Conservation (phyloP, 208 protist species). For the Naegleria gruberi region DNA sequence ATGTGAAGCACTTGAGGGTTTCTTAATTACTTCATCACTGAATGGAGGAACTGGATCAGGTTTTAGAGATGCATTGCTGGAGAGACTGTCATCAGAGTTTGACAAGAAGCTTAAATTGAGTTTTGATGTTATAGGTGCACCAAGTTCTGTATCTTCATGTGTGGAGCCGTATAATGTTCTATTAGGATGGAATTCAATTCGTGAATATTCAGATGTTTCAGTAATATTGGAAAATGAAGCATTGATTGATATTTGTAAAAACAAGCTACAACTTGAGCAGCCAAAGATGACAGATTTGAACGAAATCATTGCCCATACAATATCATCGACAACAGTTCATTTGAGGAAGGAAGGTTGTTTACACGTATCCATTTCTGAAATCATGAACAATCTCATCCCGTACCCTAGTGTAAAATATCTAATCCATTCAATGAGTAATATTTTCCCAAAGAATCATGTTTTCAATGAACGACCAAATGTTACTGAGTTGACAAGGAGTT, state of each 20-base stretch:
- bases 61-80: too few species aligned
- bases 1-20: conserved; percentile 96
- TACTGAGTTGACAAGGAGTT: background rate
- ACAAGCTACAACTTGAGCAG: conserved; percentile 76
- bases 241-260: conserved; percentile 85
- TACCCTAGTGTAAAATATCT: too few species aligned
- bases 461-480: background rate
- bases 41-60: conserved; percentile 97
- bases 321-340: conserved; percentile 87
- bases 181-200: conserved; percentile 81
- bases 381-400: conserved; percentile 92
- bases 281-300: conserved; percentile 92
- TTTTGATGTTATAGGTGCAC: too few species aligned
- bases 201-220: conserved; percentile 82
- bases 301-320: conserved; percentile 82
- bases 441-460: background rate
- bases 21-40: conserved; percentile 94
- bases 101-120: too few species aligned
- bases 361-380: conserved; percentile 90
- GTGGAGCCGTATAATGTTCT: conserved; percentile 95
- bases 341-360: conserved; percentile 87
- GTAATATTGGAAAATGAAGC: conserved; percentile 93
- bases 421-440: too few species aligned
- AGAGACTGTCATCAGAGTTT: too few species aligned
- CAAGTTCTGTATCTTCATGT: too few species aligned